Base-by-base conservation (phyloP, 176 grass and related monocot species). In the Pontederia paniculata region DNA sequence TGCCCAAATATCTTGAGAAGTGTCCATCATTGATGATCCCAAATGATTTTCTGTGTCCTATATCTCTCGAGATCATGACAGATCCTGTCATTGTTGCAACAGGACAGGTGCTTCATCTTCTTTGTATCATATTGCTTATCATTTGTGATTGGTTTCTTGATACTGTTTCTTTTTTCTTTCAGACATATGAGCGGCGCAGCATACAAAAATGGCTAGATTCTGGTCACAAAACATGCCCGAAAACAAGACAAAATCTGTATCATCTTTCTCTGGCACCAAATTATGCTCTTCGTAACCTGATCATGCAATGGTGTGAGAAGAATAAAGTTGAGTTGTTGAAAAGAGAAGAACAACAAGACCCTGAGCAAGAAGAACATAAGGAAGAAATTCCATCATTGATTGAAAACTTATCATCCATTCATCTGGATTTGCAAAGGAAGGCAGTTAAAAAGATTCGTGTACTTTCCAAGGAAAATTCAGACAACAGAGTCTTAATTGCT, bases 1-100 rank as follows among this genome's bases (percentile, higher is more conserved):
- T 91, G 60, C 87, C 87, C 0, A 86, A 76, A 60, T 91, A 91
- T 66, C 75, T 91, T 0, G 78, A 86, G 59, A 91, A 86, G 55
- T 91, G 82, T 51, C 75, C 82, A 9, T 90, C 86, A 42, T 66
- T 82, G 58, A 70, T 81, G 71, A 80, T 88, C 42, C 85, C 85
- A 14, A 80, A 71, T 43, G 80, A 88, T 23, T 88, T 88, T 57
- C 73, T 88, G 12, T 88, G 85, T 54, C 80, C 85, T 10, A 88
- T 88, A 48, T 80, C 85, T 28, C n/a, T 83, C 0, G 85, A 83
- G 76, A 88, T 88, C 69, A 88, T 83, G 85, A 74, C 65, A 1
- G 76, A 88, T 48, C 80, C 85, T 3, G 85, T 88, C 65, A 83
- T 88, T 48, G 68, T 88, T 23, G 80, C 80, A 0, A 77, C 45